Conservation (phyloP, 2,329 filamentous ascomycete genomes). For the Eutypella sp. region DNA sequence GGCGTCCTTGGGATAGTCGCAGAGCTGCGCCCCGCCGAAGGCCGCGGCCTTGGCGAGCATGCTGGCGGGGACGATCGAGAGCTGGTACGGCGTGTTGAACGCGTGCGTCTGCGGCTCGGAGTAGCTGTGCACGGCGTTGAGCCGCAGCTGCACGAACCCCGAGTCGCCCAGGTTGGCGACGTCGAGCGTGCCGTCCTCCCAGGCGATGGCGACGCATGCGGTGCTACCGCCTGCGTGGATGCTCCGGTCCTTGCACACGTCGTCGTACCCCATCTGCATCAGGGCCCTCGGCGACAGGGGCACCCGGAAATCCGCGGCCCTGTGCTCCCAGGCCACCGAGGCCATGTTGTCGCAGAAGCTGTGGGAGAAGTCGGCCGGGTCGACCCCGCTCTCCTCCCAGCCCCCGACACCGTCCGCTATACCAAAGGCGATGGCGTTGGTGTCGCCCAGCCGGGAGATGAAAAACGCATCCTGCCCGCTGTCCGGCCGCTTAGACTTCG, state of each 20-base stretch:
- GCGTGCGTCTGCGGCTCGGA: constrained; percentile 88
- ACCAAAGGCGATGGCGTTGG: constrained; percentile 72
- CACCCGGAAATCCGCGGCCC: constrained; percentile 21
- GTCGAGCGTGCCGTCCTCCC: constrained; percentile 69
- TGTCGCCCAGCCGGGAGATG: constrained; percentile 71
- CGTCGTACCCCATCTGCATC: constrained; percentile 80
- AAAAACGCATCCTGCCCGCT: constrained; percentile 98
- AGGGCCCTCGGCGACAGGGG: constrained; percentile 60
- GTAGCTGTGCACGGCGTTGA: constrained; percentile 78
- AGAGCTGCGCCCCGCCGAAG: constrained; percentile 77
- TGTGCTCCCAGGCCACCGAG: constrained; percentile 59
- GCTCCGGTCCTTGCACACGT: constrained; percentile 66
- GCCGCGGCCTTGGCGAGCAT: constrained; percentile 74
- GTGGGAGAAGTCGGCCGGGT: constrained; percentile 93
- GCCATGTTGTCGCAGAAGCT: constrained; percentile 93
- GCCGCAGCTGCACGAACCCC: constrained; percentile 80
- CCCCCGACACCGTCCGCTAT: constrained; percentile 94
- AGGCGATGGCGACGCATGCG: constrained; percentile 78
- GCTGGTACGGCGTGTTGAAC: constrained; percentile 96
- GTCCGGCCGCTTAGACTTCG: constrained; percentile 60
- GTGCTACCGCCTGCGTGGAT: constrained; percentile 86
- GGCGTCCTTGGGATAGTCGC: constrained; percentile 80
- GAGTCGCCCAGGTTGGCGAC: constrained; percentile 95
- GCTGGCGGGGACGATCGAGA: constrained; percentile 78
- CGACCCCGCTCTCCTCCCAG: constrained; percentile 87